Percentiles rank a stretch among this genome's conserved stretches.
phyloP scores from a whole-genome alignment of 768 basidiomycete species.

The Mycena belliarum region DNA sequence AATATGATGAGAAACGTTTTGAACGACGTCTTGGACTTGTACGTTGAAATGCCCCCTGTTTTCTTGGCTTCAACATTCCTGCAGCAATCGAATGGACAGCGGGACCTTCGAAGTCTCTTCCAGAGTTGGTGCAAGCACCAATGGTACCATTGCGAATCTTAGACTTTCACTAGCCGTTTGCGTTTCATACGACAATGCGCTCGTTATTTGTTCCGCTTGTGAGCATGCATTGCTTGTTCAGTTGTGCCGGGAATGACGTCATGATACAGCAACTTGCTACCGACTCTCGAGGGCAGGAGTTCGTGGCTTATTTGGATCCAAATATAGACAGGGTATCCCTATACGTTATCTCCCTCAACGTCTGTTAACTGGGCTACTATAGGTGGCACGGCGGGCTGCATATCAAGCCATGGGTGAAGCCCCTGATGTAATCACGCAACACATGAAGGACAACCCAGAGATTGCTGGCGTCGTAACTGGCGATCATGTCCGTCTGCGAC shows the following conservation, averaged over 20 bases:
- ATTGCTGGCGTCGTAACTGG: conserved; percentile 76
- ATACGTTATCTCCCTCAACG: neutral
- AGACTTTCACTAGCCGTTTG: conserved; percentile 54
- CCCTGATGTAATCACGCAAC: conserved; percentile 39
- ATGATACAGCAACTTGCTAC: conserved; percentile 52
- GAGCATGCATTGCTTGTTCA: neutral
- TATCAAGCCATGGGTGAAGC: conserved; percentile 61
- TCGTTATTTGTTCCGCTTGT: conserved; percentile 68
- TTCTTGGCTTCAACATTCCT: neutral
- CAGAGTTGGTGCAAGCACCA: conserved; percentile 37
- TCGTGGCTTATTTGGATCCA: conserved; percentile 69
- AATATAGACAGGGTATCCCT: conserved; percentile 59
- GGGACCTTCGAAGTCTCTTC: conserved; percentile 76
- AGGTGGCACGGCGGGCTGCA: conserved; percentile 62
- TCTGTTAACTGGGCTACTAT: conserved; percentile 5
- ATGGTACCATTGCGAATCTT: neutral
- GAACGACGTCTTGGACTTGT: conserved; percentile 84
- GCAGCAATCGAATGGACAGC: conserved; percentile 83
- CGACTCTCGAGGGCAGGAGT: conserved; percentile 63
- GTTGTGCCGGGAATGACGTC: neutral
- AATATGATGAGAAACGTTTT: conserved; percentile 82
- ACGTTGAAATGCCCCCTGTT: conserved; percentile 27
- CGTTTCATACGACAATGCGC: conserved; percentile 76
- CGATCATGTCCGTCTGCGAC: conserved; percentile 79
- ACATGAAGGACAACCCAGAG: conserved; percentile 46